Percentiles rank a stretch among this genome's conserved stretches.
Evolutionary conservation across 768 basidiomycete genomes (phyloP).

Genomic region (Cantharellus anzutake): DNA sequence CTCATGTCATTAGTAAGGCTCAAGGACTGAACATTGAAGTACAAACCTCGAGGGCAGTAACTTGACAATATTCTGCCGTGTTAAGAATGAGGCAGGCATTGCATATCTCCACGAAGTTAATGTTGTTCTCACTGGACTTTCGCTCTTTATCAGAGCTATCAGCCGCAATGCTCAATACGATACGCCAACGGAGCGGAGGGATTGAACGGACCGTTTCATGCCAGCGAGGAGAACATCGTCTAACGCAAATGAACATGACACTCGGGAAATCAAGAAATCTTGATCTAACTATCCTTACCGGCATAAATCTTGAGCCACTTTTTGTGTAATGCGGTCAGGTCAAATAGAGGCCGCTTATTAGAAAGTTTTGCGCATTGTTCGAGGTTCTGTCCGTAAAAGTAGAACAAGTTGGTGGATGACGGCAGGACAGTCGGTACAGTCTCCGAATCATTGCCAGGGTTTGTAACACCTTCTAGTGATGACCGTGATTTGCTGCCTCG

Average conservation of each 20-base stretch:
- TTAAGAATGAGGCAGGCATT: slow-evolving; percentile 84
- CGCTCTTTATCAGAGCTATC: slow-evolving; percentile 19
- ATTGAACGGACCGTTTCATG: slow-evolving; percentile 41
- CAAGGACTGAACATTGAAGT: neutral
- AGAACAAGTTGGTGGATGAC: slow-evolving; percentile 91
- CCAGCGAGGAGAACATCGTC: slow-evolving; percentile 73
- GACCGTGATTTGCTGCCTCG: slow-evolving; percentile 41
- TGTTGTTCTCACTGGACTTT: slow-evolving; percentile 61
- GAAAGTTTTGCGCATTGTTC: slow-evolving; percentile 89
- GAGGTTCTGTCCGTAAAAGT: slow-evolving; percentile 87
- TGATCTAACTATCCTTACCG: slow-evolving; percentile 27
- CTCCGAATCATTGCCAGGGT: slow-evolving; percentile 22
- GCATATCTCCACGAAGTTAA: slow-evolving; percentile 54
- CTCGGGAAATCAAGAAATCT: slow-evolving; percentile 4
- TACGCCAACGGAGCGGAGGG: neutral
- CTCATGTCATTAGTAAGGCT: neutral
- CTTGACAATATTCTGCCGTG: slow-evolving; percentile 93
- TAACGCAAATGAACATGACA: slow-evolving; percentile 1
- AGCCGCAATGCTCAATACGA: no score
- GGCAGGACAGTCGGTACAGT: slow-evolving; percentile 55
- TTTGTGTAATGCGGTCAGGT: slow-evolving; percentile 62
- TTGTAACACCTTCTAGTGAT: slow-evolving; percentile 37
- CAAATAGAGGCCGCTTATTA: slow-evolving; percentile 64
- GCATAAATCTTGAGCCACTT: slow-evolving; percentile 94
- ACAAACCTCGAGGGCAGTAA: slow-evolving; percentile 66